phyloP scores from a whole-genome alignment of 768 basidiomycete genomes.

The Podaxis carcinomalis region DNA sequence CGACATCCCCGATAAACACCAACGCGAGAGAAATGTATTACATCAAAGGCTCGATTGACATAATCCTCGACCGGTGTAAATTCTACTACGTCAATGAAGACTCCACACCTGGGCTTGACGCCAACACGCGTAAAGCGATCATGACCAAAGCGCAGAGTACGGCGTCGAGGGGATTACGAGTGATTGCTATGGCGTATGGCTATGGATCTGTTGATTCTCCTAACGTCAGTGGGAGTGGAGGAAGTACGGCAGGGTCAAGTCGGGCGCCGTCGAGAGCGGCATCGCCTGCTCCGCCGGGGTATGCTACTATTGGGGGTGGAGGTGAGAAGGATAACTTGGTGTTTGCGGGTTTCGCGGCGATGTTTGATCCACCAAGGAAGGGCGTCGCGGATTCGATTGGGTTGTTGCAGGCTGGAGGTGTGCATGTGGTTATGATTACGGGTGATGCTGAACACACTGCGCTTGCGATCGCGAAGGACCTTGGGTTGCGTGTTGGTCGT shows the following conservation, averaged over 20 bases:
- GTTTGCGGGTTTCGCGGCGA: slow-evolving; percentile 92
- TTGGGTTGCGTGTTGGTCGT: slow-evolving; percentile 77
- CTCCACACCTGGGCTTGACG: slow-evolving; percentile 80
- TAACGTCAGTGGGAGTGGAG: slow-evolving; percentile 13
- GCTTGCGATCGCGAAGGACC: slow-evolving; percentile 77
- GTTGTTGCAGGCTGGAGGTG: slow-evolving; percentile 76
- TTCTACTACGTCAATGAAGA: slow-evolving; percentile 88
- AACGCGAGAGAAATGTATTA: slow-evolving; percentile 72
- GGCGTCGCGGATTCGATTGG: slow-evolving; percentile 90
- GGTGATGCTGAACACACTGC: slow-evolving; percentile 93
- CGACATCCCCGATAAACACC: slow-evolving; percentile 23
- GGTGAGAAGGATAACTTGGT: slow-evolving; percentile 55
- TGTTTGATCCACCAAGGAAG: slow-evolving; percentile 91
- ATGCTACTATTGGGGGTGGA: not conserved
- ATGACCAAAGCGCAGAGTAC: slow-evolving; percentile 65
- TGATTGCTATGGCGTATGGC: slow-evolving; percentile 91
- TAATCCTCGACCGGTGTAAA: slow-evolving; percentile 79
- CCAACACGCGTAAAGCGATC: slow-evolving; percentile 63
- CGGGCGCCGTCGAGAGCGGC: slow-evolving; percentile 24
- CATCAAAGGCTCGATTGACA: slow-evolving; percentile 90
- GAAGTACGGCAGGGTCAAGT: slow-evolving; percentile 20
- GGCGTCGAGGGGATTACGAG: slow-evolving; percentile 74
- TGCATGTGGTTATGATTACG: slow-evolving; percentile 98
- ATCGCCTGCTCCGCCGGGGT: slow-evolving; percentile 20
- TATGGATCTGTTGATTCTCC: slow-evolving; percentile 51